Evolutionary conservation across 1,139 yeast genomes (phyloP).

Genomic region (Diutina ranongensis): DNA sequence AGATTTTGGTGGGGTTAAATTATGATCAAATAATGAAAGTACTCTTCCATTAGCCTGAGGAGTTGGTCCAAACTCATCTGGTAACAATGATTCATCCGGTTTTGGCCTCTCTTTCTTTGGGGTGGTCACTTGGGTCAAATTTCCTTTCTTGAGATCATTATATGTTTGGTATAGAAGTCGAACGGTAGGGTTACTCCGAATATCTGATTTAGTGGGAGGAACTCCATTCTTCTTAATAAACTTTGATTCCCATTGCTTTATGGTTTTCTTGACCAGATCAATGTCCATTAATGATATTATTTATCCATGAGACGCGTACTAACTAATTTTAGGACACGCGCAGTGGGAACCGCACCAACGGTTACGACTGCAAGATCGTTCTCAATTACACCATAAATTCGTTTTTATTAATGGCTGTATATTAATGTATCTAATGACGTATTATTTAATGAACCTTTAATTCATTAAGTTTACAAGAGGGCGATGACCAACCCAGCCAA

Average conservation of each 20-base stretch:
- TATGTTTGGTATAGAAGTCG: conserved; percentile 34
- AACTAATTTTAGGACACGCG: too few species aligned
- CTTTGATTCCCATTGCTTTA: conserved; percentile 53
- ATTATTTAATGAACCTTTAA: too few species aligned
- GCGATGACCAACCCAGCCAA: neutral
- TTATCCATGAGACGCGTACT: too few species aligned
- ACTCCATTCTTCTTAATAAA: conserved; percentile 32
- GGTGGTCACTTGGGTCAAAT: neutral
- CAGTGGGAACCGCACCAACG: too few species aligned
- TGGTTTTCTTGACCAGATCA: conserved; percentile 10
- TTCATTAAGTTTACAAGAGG: neutral
- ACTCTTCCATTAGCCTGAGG: conserved; percentile 67
- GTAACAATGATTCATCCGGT: conserved; percentile 6
- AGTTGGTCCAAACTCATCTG: conserved; percentile 53
- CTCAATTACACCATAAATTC: too few species aligned
- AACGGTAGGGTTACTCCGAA: conserved; percentile 35
- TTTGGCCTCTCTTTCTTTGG: conserved; percentile 4
- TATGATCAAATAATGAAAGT: conserved; percentile 45
- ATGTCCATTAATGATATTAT: neutral
- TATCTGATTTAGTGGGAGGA: conserved; percentile 43
- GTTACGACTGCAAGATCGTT: too few species aligned
- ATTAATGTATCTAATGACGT: too few species aligned
- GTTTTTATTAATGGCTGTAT: too few species aligned
- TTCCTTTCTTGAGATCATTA: conserved; percentile 16
- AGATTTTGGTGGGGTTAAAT: neutral